Base-by-base conservation (phyloP, 2,329 filamentous ascomycete species). In the Metarhizium rileyi region DNA sequence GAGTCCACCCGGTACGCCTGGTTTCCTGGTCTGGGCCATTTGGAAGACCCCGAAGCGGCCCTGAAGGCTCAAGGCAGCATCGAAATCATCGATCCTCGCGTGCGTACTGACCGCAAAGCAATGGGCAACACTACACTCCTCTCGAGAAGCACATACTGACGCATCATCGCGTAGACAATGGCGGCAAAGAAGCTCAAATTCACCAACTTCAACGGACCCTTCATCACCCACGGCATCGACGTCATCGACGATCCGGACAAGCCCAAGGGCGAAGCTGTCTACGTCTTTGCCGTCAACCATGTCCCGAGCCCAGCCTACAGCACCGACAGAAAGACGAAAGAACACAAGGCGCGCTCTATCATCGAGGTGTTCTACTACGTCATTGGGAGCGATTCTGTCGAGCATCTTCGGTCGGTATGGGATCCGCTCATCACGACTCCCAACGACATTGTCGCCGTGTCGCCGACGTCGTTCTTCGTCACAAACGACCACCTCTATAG, bases 271-370 rank as follows among this genome's bases (percentile, higher is more conserved):
- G 58, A 66, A 1, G 64, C 75, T 0, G 73, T 83, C 5, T 83
- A 80, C 55, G 76, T 84, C 43, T 78, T 78, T 48, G 79, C 76
- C 0, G 61, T 84, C 46, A 84, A 84, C 54, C 81, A 84, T 49
- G 55, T 75, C 1, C 74, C 78, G 0, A 74, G 80, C 50, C 66
- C 68, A 0, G 66, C 66, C 0, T 71, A 68, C 22, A 58, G 61
- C 18, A 41, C 49, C 2, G 56, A 57, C 27, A 43, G 47, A 25
- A 18, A 56, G 6, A 54, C 53, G 4, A 62, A 63, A 2, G 57
- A 58, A 2, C 63, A 61, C 9, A 71, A 71, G 51, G 69, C 72
- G 0, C 68, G 68, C 1, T 81, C 80, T 0, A 73, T 74, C 9
- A 60, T 83, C 36, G 80, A 84, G 56, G 54, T 83, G 4, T 83